Base-by-base conservation (phyloP, 2,329 filamentous ascomycete genomes). In the Domatiomyces catenatus region DNA sequence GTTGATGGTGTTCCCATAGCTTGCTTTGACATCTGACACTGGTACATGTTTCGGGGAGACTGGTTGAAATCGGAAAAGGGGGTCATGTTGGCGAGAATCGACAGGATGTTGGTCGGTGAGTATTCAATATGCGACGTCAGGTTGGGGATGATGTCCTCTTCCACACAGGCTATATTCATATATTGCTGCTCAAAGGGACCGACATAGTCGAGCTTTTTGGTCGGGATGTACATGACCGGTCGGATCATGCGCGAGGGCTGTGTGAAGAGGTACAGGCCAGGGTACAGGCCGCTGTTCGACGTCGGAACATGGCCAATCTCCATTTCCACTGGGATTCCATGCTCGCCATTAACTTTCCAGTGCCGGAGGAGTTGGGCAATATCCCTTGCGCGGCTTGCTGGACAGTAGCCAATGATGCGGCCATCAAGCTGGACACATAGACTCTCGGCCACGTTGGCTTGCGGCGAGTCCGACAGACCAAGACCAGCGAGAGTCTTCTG, bases 11-110 rank as follows among this genome's bases (percentile, higher is more conserved):
- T 96, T 67, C 92, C 92, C 92, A 98, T 98, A 0, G 90, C 89
- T 71, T 98, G 92, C 67, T 98, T 98, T 71, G 87, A 88, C 92
- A 96, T 96, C 74, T 96, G 92, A 71, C 89, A 95, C 66, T 94
- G 86, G 66, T 96, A 98, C 90, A 96, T 96, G 70, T 98, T 98
- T 76, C 92, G 77, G 1, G 92, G 92, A 12, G 89, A 95, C 68
- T 98, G 92, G 69, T 98, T 98, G 71, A 94, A 94, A 66, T 98
- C 87, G 46, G 90, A 95, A 70, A 98, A 98, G 2, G 92, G 92
- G 0, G 92, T 98, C 83, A 95, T 94, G 69, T 96, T 96, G 61
- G 92, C 92, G 48, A 98, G 76, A 57, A 98, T 96, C 6, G 90
- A 96, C 22, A 98, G 79, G 58, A 98, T 96, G 68, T 96, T 92